phyloP scores from a whole-genome alignment of 257 asterid genomes.

The Jacaranda mimosifolia region DNA sequence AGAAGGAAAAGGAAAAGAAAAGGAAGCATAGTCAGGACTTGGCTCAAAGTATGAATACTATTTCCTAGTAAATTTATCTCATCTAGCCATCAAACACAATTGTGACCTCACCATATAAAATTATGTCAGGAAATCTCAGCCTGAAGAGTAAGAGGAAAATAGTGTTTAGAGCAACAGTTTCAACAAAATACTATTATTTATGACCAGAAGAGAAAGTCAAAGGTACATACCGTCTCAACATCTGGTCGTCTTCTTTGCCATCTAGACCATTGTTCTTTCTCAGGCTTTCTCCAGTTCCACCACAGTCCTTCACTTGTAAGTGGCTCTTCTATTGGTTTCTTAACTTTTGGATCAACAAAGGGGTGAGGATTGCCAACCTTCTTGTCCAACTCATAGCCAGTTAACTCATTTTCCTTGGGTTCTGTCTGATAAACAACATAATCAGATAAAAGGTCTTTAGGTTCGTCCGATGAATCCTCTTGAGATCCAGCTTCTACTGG shows the following conservation, averaged over 20 bases:
- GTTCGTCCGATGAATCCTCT: slow-evolving; percentile 62
- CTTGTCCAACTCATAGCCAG: slow-evolving; percentile 80
- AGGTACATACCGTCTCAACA: slow-evolving; percentile 79
- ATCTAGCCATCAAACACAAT: slow-evolving; percentile 3
- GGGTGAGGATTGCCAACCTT: slow-evolving; percentile 83
- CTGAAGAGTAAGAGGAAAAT: neutral
- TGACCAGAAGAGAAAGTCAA: slow-evolving; percentile 17
- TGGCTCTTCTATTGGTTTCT: slow-evolving; percentile 66
- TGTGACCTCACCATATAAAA: slow-evolving; percentile 1
- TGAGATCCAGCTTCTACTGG: slow-evolving; percentile 51
- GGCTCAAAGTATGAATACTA: neutral
- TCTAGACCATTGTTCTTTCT: slow-evolving; percentile 92
- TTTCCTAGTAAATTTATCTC: neutral
- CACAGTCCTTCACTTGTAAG: slow-evolving; percentile 91
- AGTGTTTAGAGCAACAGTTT: neutral
- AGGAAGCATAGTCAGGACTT: neutral
- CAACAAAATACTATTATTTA: neutral
- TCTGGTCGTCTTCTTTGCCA: slow-evolving; percentile 98
- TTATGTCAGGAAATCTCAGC: neutral
- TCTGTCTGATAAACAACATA: slow-evolving; percentile 77
- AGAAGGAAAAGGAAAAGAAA: neutral
- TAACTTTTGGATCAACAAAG: slow-evolving; percentile 78
- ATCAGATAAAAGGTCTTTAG: slow-evolving; percentile 55
- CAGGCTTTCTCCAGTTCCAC: slow-evolving; percentile 99
- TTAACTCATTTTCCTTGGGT: slow-evolving; percentile 60